Evolutionary conservation across 768 basidiomycete species (phyloP).

Genomic region (Chiua virens): DNA sequence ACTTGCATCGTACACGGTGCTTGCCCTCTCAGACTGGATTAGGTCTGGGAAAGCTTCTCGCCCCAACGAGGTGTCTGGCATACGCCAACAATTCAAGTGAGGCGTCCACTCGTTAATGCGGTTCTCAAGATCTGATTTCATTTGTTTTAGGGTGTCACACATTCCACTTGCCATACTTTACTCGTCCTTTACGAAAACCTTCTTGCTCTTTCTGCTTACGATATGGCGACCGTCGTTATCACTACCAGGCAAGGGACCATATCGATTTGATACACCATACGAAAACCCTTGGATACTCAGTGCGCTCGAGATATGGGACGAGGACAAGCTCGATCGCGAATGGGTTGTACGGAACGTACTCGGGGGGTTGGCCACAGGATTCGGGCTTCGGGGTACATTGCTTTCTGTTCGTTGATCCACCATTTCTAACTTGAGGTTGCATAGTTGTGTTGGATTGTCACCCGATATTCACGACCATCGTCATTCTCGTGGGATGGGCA

Average conservation of each 20-base stretch:
- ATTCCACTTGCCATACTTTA: slow-evolving; percentile 81
- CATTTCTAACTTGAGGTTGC: not conserved
- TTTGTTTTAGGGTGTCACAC: slow-evolving; percentile 55
- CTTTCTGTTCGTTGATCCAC: not conserved
- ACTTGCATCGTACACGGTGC: slow-evolving; percentile 52
- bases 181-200: slow-evolving; percentile 81
- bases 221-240: slow-evolving; percentile 64
- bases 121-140: not conserved
- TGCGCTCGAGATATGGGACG: slow-evolving; percentile 62
- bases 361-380: slow-evolving; percentile 86
- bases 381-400: slow-evolving; percentile 71
- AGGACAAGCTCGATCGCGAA: slow-evolving; percentile 73
- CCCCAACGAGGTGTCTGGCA: slow-evolving; percentile 41
- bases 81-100: slow-evolving; percentile 64
- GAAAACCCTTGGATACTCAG: slow-evolving; percentile 36
- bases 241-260: slow-evolving; percentile 16
- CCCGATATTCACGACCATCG: slow-evolving; percentile 70
- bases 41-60: slow-evolving; percentile 24
- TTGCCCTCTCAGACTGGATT: slow-evolving; percentile 42
- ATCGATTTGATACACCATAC: slow-evolving; percentile 26
- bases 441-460: slow-evolving; percentile 77
- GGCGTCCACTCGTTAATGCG: not conserved
- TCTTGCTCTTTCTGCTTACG: slow-evolving; percentile 77
- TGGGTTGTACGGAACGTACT: slow-evolving; percentile 84
- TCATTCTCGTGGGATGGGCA: slow-evolving; percentile 73